Base-by-base conservation (phyloP, 2,329 filamentous ascomycete species). In the Zarea fungicola region DNA sequence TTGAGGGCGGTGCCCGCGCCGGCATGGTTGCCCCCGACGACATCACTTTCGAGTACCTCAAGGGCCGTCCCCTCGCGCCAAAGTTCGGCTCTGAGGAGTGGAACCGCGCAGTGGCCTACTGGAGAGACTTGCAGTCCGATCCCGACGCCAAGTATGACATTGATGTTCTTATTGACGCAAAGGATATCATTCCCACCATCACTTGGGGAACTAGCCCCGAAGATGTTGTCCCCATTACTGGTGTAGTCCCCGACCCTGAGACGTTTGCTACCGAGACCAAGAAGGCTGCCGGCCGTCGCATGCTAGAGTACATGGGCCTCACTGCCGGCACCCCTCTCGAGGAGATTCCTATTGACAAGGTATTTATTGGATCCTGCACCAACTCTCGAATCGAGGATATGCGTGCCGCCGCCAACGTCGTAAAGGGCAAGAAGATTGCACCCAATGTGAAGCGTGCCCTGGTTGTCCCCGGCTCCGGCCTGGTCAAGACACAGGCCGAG, bases 161-260 rank as follows among this genome's bases (percentile, higher is more conserved):
- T 42, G 89, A 96, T 58, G 81, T 97, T 57, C 85, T 87, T 65
- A 89, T 99, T 56, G 85, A 97, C 60, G 88, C 81, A 58, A 95
- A 92, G 73, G 93, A 97, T 62, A 95, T 99, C 56, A 75, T 87
- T 41, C 93, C 93, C 8, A 97, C 93, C 11, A 80, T 97, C 21
- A 95, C 93, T 3, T 97, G 93, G 93, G 93, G 93, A 59, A 99
- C 92, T 28, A 95, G 89, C 53, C 93, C 93, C 16, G 90, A 99
- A 71, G 92, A 96, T 61, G 91, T 96, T 14, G 77, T 96, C n/a
- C 85, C 92, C 32, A 97, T 99, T 62, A 96, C 86, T 35, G 91
- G 88, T 49, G 76, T 77, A n/a, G 90, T 97, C 11, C 93, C 93
- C 6, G 83, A 92, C 51, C 93, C 93, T 6, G 89, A 95, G 60